Evolutionary conservation across 345 rosid species (phyloP).

Genomic region (Eutrema heterophyllum): DNA sequence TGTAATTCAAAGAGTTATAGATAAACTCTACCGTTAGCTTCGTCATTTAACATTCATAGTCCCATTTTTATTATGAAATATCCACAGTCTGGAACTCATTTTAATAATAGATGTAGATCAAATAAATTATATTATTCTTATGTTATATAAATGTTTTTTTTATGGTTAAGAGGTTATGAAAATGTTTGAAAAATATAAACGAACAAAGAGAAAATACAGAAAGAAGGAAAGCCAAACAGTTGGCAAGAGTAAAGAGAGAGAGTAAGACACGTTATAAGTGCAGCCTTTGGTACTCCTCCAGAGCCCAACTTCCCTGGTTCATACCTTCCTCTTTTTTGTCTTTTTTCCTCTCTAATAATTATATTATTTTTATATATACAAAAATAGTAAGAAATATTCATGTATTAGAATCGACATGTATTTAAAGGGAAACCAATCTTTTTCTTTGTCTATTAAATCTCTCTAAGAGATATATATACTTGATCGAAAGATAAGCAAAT

Average conservation of each 20-base stretch:
- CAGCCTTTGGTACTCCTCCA: conserved; percentile 24
- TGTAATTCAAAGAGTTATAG: not conserved
- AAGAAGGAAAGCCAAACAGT: not conserved
- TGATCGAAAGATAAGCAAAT: conserved; percentile 4
- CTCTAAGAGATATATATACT: conserved; percentile 4
- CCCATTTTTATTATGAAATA: not conserved
- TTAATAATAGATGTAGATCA: not conserved
- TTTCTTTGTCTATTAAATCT: not conserved
- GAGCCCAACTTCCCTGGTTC: conserved; percentile 34
- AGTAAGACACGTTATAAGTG: conserved; percentile 14
- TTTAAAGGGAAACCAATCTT: not conserved
- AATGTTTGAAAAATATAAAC: not conserved
- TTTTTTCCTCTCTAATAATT: not conserved
- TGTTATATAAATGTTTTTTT: not conserved
- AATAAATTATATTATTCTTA: not conserved
- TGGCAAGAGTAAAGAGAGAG: conserved; percentile 16
- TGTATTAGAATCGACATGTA: not conserved
- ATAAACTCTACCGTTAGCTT: not conserved
- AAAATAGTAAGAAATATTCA: not conserved
- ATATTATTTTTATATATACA: not conserved
- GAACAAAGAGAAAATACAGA: not conserved
- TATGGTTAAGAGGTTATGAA: not conserved
- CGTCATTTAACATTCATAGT: not conserved
- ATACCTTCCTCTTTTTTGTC: conserved; percentile 26
- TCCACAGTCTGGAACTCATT: not conserved